Conservation (phyloP, 441 rosid species). For the Sinapis alba region DNA sequence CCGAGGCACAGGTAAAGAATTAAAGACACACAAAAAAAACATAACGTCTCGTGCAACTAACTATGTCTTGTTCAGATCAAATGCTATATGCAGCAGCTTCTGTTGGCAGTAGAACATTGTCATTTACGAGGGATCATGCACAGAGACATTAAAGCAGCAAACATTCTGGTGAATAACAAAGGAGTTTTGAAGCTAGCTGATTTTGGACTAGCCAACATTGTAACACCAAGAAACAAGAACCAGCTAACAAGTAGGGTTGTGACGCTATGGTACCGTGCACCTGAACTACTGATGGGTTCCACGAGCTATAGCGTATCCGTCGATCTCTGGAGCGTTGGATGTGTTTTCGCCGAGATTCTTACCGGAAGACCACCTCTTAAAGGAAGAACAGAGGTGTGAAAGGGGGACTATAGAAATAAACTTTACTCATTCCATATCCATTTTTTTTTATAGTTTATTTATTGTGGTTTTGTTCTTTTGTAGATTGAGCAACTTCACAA, state of each 20-base stretch:
- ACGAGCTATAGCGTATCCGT: conserved; percentile 76
- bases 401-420: conserved; percentile 43
- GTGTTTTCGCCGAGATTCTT: conserved; percentile 83
- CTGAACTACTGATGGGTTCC: conserved; percentile 93
- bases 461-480: background rate
- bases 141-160: conserved; percentile 86
- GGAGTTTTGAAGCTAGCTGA: conserved; percentile 83
- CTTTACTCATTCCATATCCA: background rate
- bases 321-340: conserved; percentile 97
- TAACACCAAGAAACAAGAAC: conserved; percentile 56
- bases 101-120: conserved; percentile 82
- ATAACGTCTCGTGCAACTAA: background rate
- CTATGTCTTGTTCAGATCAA: conserved; percentile 50
- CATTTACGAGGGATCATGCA: conserved; percentile 83
- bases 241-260: conserved; percentile 89
- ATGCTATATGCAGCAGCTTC: conserved; percentile 91
- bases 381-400: conserved; percentile 93
- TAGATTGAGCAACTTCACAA: conserved; percentile 96
- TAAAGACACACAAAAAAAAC: background rate
- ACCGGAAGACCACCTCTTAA: conserved; percentile 74
- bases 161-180: conserved; percentile 80
- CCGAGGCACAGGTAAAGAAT: conserved; percentile 66
- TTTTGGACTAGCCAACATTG: conserved; percentile 83
- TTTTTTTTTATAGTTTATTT: background rate
- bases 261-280: conserved; percentile 96